Evolutionary conservation across 371 early-diverging fungal species (phyloP), one percentile per base, ranked within the genome.

Genomic region (Mycotypha africana): DNA sequence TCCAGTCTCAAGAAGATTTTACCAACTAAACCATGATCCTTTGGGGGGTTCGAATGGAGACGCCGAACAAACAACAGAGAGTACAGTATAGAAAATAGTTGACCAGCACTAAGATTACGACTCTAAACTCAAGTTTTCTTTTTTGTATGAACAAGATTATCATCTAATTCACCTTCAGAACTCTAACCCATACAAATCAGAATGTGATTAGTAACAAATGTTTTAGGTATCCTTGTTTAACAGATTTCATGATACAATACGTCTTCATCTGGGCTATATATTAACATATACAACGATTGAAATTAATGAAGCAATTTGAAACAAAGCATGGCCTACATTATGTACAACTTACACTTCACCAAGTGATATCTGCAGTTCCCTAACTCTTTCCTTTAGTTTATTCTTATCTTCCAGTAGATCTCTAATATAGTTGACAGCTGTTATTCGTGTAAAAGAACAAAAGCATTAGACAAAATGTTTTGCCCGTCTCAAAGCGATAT

Each of bases 331-430:
- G n/a, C n/a, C n/a, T n/a, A n/a, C n/a, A n/a, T n/a, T n/a, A n/a
- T n/a, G n/a, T n/a, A n/a, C 16, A 15, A 45, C 53, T 48, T 58
- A 58, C 58, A 35, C 26, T 37, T 50, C 56, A 15, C 60, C 51
- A 11, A 51, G 17, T 16, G 15, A 33, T 9, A 35, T 21, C 22
- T 60, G 54, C 2, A 53, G 11, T 38, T 50, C 47, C 36, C 47
- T 38, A 17, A 37, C 38, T 14, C 44, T 40, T 22, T 38, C 38
- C 24, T 35, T 42, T 9, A 60, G 19, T 22, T 40, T 17, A 11
- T 47, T 25, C 17, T 60, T 60, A 22, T 50, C 56, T 10, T 58
- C n/a, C 16, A 58, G 26, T 15, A 58, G 16, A 15, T 49, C 45
- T 6, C 42, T 37, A 15, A 58, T 58, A 30, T 58, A 53, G 11